Percentiles rank a stretch among this genome's conserved stretches.
Conservation (phyloP, 441 rosid genomes). For the Manihot esculenta region DNA sequence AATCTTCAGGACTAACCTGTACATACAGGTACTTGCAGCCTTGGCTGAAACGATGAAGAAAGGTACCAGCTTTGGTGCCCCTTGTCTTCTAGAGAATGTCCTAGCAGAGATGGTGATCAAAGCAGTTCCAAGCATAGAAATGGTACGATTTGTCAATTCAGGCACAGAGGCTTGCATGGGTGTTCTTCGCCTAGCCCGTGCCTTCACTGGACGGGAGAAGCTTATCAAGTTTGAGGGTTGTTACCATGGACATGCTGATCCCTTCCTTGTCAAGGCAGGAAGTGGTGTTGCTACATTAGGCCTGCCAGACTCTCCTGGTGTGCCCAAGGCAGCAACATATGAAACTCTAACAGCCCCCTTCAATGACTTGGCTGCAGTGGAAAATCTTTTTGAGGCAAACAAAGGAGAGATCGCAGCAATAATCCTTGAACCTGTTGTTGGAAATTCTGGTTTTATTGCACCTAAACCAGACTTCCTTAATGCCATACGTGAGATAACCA, state of each 20-base stretch:
- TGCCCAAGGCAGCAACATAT: conserved; percentile 72
- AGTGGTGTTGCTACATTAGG: conserved; percentile 95
- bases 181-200: conserved; percentile 87
- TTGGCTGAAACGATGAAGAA: conserved; percentile 89
- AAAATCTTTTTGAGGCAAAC: conserved; percentile 49
- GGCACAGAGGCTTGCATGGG: conserved; percentile 99
- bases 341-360: conserved; percentile 77
- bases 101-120: conserved; percentile 87
- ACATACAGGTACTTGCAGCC: conserved; percentile 72
- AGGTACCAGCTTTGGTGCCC: conserved; percentile 99
- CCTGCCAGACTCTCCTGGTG: conserved; percentile 88
- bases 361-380: conserved; percentile 65
- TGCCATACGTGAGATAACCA: conserved; percentile 50
- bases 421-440: conserved; percentile 93
- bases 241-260: conserved; percentile 94
- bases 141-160: conserved; percentile 88
- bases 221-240: conserved; percentile 92
- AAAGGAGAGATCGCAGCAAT: conserved; percentile 73
- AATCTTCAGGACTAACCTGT: conserved; percentile 12
- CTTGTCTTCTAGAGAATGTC: conserved; percentile 88
- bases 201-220: conserved; percentile 64
- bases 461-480: conserved; percentile 73
- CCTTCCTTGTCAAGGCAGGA: conserved; percentile 91
- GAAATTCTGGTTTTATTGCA: conserved; percentile 78
- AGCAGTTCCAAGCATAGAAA: conserved; percentile 89